phyloP scores from a whole-genome alignment of 208 protist species.

The Vickermania spadyakhi region DNA sequence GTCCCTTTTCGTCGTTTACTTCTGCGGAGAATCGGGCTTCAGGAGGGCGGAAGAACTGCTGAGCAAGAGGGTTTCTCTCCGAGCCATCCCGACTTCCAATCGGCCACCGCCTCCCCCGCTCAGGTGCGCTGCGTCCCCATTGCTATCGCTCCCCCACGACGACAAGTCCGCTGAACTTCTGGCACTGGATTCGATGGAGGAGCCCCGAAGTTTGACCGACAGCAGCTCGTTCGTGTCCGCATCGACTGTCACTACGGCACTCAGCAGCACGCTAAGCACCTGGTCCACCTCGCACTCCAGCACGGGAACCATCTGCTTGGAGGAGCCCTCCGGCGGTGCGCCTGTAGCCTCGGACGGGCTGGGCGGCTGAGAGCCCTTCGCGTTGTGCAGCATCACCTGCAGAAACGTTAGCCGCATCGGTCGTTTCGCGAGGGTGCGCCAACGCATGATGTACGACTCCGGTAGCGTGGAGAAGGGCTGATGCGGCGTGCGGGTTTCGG shows the following conservation, averaged over 20 bases:
- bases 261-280: constrained; percentile 44
- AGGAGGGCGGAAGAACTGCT: background rate
- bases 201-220: constrained; percentile 19
- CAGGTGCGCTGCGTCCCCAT: background rate
- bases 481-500: background rate
- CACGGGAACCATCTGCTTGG: constrained; percentile 25
- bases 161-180: constrained; percentile 9
- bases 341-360: background rate
- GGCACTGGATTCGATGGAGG: constrained; percentile 42
- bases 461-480: background rate
- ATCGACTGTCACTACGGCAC: constrained; percentile 8
- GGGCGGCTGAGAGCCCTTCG: background rate
- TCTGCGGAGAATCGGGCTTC: too few species aligned
- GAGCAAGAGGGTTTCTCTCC: background rate
- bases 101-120: background rate
- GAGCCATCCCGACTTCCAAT: background rate
- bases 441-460: constrained; percentile 9
- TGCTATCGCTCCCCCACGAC: constrained; percentile 1
- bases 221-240: background rate
- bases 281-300: constrained; percentile 52
- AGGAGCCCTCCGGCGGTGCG: constrained; percentile 1
- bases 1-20: too few species aligned
- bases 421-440: constrained; percentile 23
- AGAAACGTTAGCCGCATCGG: constrained; percentile 56
- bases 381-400: constrained; percentile 11